phyloP scores from a whole-genome alignment of 2,329 filamentous ascomycete species.

The Curvularia hawaiiensis region DNA sequence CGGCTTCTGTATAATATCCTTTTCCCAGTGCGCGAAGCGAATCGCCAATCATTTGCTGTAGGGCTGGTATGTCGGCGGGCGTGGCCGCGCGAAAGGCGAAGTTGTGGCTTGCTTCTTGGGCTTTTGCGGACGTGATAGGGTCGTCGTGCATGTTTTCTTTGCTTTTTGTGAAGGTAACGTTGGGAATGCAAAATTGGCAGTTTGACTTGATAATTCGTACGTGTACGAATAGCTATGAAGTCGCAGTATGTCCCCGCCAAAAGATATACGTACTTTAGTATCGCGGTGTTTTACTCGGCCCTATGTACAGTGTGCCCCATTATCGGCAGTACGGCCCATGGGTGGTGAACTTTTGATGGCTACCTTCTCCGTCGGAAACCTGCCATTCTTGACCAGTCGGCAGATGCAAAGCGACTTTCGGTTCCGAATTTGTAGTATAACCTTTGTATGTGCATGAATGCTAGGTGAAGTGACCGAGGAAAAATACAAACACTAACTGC shows the following conservation, averaged over 20 bases:
- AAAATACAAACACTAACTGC: neutral
- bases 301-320: neutral
- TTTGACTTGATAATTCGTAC: neutral
- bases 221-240: neutral
- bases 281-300: slow-evolving; percentile 2
- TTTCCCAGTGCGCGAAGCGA: slow-evolving; percentile 37
- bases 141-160: slow-evolving; percentile 20
- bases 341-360: neutral
- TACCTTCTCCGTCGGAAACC: slow-evolving; percentile 3
- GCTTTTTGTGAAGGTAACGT: neutral
- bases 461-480: neutral
- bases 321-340: neutral
- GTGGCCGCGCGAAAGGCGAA: slow-evolving; percentile 39
- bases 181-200: neutral
- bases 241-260: neutral
- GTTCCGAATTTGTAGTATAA: neutral
- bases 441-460: neutral
- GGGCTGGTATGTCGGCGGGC: slow-evolving; percentile 36
- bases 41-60: slow-evolving; percentile 36
- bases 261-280: neutral
- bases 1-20: slow-evolving; percentile 37
- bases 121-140: slow-evolving; percentile 39
- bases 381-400: neutral
- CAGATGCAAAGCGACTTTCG: neutral
- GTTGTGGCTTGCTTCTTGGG: slow-evolving; percentile 41